A percentile compares a stretch with the other conserved stretches of the same genome.
phyloP scores from a whole-genome alignment of 2,329 filamentous ascomycete genomes.

The Fusarium tricinctum region DNA sequence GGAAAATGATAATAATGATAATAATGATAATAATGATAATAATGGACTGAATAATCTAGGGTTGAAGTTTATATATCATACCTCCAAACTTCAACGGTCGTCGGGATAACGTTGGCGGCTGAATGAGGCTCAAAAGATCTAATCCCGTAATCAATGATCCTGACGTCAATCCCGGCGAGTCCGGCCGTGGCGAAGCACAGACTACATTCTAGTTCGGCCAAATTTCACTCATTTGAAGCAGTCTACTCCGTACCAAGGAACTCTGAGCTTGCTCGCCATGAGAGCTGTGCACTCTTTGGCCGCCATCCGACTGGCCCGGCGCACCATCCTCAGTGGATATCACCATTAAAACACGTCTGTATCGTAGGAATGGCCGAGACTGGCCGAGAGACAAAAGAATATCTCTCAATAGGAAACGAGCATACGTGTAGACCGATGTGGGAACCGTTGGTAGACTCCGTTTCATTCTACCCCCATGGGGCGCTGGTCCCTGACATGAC shows the following conservation, averaged over 20 bases:
- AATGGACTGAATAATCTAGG: no score
- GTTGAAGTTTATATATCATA: not conserved
- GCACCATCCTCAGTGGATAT: conserved; percentile 2
- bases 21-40: not conserved
- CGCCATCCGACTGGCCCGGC: conserved; percentile 32
- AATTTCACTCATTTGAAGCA: conserved; percentile 25
- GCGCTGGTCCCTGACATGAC: conserved; percentile 6
- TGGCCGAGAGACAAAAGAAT: conserved; percentile 9
- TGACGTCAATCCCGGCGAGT: conserved; percentile 38
- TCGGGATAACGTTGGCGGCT: conserved; percentile 26
- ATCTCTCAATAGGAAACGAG: not conserved
- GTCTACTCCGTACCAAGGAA: conserved; percentile 11
- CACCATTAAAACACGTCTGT: not conserved
- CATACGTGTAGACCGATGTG: not conserved
- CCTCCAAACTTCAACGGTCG: not conserved
- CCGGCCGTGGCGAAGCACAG: conserved; percentile 29
- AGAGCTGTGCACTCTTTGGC: conserved; percentile 10
- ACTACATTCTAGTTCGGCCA: conserved; percentile 20
- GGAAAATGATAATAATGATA: not conserved
- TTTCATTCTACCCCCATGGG: conserved; percentile 34
- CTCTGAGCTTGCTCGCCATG: not conserved
- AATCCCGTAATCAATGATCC: conserved; percentile 5
- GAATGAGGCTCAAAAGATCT: conserved; percentile 33
- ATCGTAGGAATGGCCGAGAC: conserved; percentile 1
- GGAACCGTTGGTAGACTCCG: conserved; percentile 6